Evolutionary conservation across 1,139 yeast species (phyloP).

Genomic region (Suhomyces yuchorum): DNA sequence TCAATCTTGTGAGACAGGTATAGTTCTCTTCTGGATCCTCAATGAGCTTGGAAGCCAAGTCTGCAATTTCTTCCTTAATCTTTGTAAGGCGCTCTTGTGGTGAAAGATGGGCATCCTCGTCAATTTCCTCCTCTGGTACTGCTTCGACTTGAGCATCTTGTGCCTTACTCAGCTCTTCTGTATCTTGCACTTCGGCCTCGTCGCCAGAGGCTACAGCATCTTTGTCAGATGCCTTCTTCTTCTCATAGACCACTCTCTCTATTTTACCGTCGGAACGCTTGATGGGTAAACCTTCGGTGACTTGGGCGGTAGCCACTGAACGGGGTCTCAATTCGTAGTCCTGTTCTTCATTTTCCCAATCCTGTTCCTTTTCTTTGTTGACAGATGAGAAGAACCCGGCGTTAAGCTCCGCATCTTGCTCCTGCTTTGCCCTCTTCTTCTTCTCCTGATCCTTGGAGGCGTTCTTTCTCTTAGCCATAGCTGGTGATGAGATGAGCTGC

Average conservation of each 20-base stretch:
- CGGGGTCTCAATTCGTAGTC: slow-evolving; percentile 69
- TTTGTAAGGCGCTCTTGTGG: slow-evolving; percentile 59
- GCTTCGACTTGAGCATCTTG: slow-evolving; percentile 18
- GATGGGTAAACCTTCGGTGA: slow-evolving; percentile 79
- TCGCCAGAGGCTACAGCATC: slow-evolving; percentile 20
- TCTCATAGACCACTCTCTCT: slow-evolving; percentile 56
- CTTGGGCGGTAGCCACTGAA: slow-evolving; percentile 36
- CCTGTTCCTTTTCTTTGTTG: slow-evolving; percentile 18
- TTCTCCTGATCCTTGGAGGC: slow-evolving; percentile 43
- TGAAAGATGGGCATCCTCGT: slow-evolving; percentile 50
- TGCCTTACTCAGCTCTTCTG: slow-evolving; percentile 23
- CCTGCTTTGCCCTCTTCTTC: slow-evolving; percentile 53
- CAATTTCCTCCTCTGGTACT: slow-evolving; percentile 38
- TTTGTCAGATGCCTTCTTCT: slow-evolving; percentile 26
- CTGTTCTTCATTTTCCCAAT: slow-evolving; percentile 67
- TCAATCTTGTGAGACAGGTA: slow-evolving; percentile 62
- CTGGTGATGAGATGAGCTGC: slow-evolving; percentile 5
- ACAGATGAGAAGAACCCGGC: slow-evolving; percentile 45
- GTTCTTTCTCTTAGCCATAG: slow-evolving; percentile 52
- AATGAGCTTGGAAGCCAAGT: slow-evolving; percentile 70
- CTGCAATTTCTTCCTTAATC: slow-evolving; percentile 83
- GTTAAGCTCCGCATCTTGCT: slow-evolving; percentile 47
- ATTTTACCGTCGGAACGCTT: slow-evolving; percentile 71
- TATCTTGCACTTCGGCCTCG: background rate
- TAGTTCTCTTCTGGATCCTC: slow-evolving; percentile 92